Conservation (phyloP, 208 protist species). For the Plasmodiophora brassicae region DNA sequence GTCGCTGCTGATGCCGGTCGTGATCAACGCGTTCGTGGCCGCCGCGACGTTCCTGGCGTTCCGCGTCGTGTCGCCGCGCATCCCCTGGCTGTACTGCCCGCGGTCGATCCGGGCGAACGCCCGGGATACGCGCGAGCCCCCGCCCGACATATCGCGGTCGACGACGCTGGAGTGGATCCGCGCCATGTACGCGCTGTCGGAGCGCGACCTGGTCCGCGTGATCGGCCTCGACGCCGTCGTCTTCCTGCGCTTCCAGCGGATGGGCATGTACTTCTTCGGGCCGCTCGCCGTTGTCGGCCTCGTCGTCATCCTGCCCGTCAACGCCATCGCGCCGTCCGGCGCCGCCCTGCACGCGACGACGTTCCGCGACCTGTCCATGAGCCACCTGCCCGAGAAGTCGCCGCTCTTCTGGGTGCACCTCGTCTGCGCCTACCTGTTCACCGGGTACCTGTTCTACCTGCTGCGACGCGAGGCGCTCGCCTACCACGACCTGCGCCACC, state of each 20-base stretch:
- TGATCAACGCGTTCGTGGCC: not conserved
- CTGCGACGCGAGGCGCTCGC: not conserved
- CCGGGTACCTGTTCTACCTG: not conserved
- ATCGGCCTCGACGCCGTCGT: not conserved
- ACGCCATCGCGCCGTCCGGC: not conserved
- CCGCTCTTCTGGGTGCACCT: not conserved
- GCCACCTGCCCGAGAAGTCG: not conserved
- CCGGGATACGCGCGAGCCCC: not conserved
- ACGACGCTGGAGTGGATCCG: not conserved
- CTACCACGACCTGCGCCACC: not conserved
- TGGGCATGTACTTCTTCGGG: not conserved
- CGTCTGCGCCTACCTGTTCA: not conserved
- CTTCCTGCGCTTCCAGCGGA: not conserved
- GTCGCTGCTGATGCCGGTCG: not conserved
- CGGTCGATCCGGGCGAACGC: not conserved
- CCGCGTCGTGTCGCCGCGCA: not conserved
- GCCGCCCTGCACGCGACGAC: not conserved
- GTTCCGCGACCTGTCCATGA: slow-evolving; percentile 23
- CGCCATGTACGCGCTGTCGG: not conserved
- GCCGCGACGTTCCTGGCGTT: not conserved
- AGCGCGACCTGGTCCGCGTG: not conserved
- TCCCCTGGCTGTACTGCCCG: not conserved
- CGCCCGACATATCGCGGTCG: not conserved
- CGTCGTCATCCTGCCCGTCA: not conserved
- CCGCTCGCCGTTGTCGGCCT: not conserved